Percentiles rank a stretch among this genome's conserved stretches.
Evolutionary conservation across 768 basidiomycete species (phyloP).

Genomic region (Psilocybe tampanensis): DNA sequence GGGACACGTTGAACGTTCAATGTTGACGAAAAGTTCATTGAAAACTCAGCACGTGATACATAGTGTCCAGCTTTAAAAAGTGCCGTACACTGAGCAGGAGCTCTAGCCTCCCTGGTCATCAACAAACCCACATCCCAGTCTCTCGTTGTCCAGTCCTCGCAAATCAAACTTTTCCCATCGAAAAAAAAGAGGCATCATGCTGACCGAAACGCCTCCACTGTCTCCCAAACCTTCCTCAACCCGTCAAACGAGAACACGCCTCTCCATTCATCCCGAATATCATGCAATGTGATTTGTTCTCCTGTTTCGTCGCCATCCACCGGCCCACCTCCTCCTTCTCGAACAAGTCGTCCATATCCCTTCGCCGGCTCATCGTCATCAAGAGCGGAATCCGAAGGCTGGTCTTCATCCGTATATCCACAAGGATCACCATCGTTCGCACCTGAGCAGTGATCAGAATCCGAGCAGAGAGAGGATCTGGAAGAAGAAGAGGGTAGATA

Average conservation of each 20-base stretch:
- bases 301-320: not conserved
- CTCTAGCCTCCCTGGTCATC: too few relatives aligned
- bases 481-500: not conserved
- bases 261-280: slow-evolving; percentile 5
- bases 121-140: too few relatives aligned
- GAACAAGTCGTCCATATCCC: not conserved
- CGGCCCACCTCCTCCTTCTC: not conserved
- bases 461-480: not conserved
- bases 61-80: too few relatives aligned
- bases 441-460: not conserved
- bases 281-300: not conserved
- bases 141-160: too few relatives aligned
- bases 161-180: too few relatives aligned
- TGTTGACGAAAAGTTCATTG: too few relatives aligned
- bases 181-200: not conserved
- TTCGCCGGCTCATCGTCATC: not conserved
- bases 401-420: not conserved
- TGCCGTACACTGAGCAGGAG: too few relatives aligned
- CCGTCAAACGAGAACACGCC: slow-evolving; percentile 14
- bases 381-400: not conserved
- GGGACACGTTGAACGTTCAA: too few relatives aligned
- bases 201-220: not conserved
- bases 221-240: not conserved
- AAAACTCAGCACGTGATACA: too few relatives aligned
- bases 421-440: not conserved